These are phyloP conservation scores for Grammothele lineata DNA, from an alignment of 768 basidiomycete species.

Conservation along the genomic window DNA sequence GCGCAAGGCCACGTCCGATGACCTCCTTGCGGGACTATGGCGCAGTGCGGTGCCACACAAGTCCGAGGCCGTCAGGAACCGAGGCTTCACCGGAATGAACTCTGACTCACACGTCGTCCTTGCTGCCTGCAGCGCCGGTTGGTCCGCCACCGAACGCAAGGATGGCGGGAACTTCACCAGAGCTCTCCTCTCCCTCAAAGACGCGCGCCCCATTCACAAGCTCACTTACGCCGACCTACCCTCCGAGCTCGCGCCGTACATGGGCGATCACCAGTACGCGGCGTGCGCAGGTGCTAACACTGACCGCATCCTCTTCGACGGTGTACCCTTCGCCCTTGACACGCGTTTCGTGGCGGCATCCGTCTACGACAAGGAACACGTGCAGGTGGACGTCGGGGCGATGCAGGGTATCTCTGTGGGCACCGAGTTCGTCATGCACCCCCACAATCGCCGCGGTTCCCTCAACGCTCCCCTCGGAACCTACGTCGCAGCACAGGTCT, in stretches of 20 bases:
- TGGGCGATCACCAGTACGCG: conserved; percentile 43
- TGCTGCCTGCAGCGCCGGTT: conserved; percentile 51
- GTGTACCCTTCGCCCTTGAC: conserved; percentile 51
- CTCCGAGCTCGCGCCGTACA: conserved; percentile 35
- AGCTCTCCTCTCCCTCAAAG: conserved; percentile 45
- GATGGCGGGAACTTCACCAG: conserved; percentile 60
- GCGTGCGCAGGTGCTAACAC: conserved; percentile 47
- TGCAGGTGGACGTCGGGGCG: conserved; percentile 54
- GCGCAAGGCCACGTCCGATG: conserved; percentile 46
- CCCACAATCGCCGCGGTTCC: conserved; percentile 58
- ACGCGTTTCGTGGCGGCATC: conserved; percentile 42
- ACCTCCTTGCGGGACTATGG: conserved; percentile 57
- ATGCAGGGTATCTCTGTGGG: conserved; percentile 64
- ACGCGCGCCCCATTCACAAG: conserved; percentile 46
- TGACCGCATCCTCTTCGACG: conserved; percentile 50
- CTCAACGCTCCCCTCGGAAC: conserved; percentile 49
- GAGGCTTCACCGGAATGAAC: conserved; percentile 42
- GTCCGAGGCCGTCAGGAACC: conserved; percentile 30
- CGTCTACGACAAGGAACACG: conserved; percentile 29
- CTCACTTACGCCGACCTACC: conserved; percentile 48
- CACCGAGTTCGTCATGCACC: conserved; percentile 56
- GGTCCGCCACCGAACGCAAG: conserved; percentile 56
- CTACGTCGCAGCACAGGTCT: conserved; percentile 48
- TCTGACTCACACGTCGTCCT: conserved; percentile 47
- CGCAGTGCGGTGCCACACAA: conserved; percentile 42